Evolutionary conservation across 2,329 filamentous ascomycete genomes (phyloP).

Genomic region (Xylariaceae sp.): DNA sequence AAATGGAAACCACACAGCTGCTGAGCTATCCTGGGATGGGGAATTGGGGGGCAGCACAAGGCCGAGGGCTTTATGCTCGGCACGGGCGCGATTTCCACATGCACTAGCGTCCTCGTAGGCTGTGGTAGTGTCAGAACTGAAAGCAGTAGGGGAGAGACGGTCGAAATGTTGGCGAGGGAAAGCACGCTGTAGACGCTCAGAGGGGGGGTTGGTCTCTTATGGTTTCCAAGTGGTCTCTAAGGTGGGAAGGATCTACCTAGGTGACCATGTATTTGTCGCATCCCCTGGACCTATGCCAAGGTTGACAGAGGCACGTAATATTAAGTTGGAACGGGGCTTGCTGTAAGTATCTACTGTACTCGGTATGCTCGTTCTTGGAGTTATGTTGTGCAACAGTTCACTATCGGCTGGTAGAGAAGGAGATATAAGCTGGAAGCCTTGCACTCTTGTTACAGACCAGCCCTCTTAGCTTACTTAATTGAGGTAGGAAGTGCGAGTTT

Average conservation of each 20-base stretch:
- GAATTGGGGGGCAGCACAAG: slow-evolving; percentile 15
- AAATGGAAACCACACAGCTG: slow-evolving; percentile 18
- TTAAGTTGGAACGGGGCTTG: background rate
- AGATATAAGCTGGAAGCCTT: slow-evolving; percentile 1
- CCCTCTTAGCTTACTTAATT: slow-evolving; percentile 10
- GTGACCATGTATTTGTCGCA: too few relatives aligned
- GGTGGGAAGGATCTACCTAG: background rate
- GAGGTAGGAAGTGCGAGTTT: slow-evolving; percentile 5
- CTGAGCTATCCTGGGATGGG: too few relatives aligned
- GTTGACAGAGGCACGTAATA: slow-evolving; percentile 15
- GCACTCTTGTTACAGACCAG: background rate
- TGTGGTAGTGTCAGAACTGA: slow-evolving; percentile 8
- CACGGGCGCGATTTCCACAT: slow-evolving; percentile 14
- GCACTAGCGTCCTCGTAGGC: slow-evolving; percentile 16
- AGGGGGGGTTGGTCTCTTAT: too few relatives aligned
- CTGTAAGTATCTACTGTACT: slow-evolving; percentile 14
- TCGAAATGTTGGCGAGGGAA: slow-evolving; percentile 8
- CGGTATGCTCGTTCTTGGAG: slow-evolving; percentile 4
- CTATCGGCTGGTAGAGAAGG: background rate
- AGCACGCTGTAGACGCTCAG: too few relatives aligned
- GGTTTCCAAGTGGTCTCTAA: background rate
- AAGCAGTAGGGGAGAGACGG: slow-evolving; percentile 9
- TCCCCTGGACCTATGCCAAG: slow-evolving; percentile 3
- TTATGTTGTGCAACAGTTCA: too few relatives aligned
- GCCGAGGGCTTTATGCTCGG: background rate